Percentiles rank a stretch among this genome's conserved stretches.
phyloP scores from a whole-genome alignment of 139 green algal genomes.

The Marvania coccoides region DNA sequence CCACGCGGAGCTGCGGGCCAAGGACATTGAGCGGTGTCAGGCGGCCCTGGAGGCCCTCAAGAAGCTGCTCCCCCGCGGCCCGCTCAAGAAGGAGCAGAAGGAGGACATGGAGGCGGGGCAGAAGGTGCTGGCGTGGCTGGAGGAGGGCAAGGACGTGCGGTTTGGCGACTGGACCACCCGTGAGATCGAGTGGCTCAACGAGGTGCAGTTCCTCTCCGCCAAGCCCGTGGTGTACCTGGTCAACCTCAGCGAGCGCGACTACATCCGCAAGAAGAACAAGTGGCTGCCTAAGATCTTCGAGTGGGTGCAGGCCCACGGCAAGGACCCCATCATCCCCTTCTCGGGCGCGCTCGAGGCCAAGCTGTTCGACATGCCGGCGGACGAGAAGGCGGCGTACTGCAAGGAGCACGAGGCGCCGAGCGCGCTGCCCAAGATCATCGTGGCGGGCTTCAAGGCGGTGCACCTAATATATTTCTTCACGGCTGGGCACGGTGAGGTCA shows the following conservation, averaged over 20 bases:
- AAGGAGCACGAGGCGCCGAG: constrained; percentile 48
- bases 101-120: constrained; percentile 63
- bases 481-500: constrained; percentile 89
- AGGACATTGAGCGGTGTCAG: constrained; percentile 58
- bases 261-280: constrained; percentile 98
- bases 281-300: constrained; percentile 90
- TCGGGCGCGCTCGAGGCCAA: constrained; percentile 78
- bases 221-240: constrained; percentile 97
- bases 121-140: constrained; percentile 50
- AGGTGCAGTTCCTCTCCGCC: constrained; percentile 69
- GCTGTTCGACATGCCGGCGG: constrained; percentile 80
- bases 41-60: constrained; percentile 36
- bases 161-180: constrained; percentile 72
- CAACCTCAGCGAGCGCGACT: constrained; percentile 88
- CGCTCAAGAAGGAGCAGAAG: constrained; percentile 78
- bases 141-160: constrained; percentile 72
- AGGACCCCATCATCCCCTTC: constrained; percentile 94
- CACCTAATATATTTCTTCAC: constrained; percentile 99
- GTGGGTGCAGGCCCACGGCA: constrained; percentile 79
- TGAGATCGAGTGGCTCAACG: constrained; percentile 84
- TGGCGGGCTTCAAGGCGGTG: constrained; percentile 81
- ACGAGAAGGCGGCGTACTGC: constrained; percentile 66
- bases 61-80: constrained; percentile 28
- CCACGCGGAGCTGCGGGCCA: constrained; percentile 74
- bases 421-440: constrained; percentile 94